Conservation (phyloP, 1,284 basidiomycete genomes). For the Puccinia hordei region DNA sequence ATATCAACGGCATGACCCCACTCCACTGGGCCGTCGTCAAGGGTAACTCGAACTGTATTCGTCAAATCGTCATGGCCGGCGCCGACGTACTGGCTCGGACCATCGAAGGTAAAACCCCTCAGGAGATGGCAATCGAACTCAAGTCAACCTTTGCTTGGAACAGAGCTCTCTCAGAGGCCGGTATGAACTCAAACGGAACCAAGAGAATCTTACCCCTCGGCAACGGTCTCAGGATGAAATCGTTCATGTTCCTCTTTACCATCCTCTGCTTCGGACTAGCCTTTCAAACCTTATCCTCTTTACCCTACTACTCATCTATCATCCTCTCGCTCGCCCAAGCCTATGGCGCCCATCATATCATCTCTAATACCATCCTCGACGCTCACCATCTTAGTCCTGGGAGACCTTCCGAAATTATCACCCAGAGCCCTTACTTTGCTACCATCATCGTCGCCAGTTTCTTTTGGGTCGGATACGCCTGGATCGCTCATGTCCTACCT, state of each 20-base stretch:
- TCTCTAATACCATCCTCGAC: conserved; percentile 78
- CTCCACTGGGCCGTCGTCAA: conserved; percentile 99
- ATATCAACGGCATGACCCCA: conserved; percentile 81
- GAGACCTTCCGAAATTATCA: conserved; percentile 57
- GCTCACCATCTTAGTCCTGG: conserved; percentile 61
- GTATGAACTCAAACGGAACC: conserved; percentile 57
- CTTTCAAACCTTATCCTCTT: conserved; percentile 75
- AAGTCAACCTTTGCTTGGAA: conserved; percentile 86
- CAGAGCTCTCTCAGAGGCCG: conserved; percentile 79
- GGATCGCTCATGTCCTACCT: conserved; percentile 73
- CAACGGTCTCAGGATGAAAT: conserved; percentile 68
- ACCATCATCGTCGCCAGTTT: conserved; percentile 84
- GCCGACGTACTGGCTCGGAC: conserved; percentile 80
- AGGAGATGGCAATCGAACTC: conserved; percentile 91
- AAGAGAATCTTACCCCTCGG: conserved; percentile 52
- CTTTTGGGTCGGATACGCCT: conserved; percentile 81
- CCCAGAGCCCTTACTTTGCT: conserved; percentile 76
- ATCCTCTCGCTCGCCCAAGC: conserved; percentile 80
- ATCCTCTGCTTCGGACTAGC: conserved; percentile 76
- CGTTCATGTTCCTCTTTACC: conserved; percentile 79
- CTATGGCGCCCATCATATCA: conserved; percentile 88
- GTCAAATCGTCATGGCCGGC: conserved; percentile 79
- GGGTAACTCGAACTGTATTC: conserved; percentile 81
- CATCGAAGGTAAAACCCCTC: conserved; percentile 79
- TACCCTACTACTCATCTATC: conserved; percentile 87